Evolutionary conservation across 176 grass and related monocot genomes (phyloP), one percentile per base, ranked within the genome.

Genomic region (Areca catechu): DNA sequence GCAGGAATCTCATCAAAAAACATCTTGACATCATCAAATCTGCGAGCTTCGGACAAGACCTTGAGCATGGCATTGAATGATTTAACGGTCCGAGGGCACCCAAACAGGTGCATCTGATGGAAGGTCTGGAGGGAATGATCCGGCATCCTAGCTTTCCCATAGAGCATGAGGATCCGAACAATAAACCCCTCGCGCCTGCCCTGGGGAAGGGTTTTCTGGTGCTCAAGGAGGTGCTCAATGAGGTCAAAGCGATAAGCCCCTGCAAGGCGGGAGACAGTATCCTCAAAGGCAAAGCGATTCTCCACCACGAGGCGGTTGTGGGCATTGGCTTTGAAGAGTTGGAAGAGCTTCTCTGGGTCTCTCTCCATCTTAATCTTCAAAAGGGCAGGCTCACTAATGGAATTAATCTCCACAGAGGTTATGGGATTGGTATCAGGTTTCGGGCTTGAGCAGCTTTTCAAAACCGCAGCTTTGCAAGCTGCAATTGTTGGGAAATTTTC

Each of bases 51-150:
- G 27, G 76, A 29, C 47, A 96, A 77, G 51, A 96, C 92, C 80
- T 82, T 87, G 68, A 90, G 82, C 1, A 77, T 82, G 49, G 92
- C 92, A 53, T 96, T 96, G 71, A 96, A 83, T 1, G 92, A 96
- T 68, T 90, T 96, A 19, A 77, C 86, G 0, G 92, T 90, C 72
- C 80, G 75, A 0, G 59, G 62, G 63, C 92, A 90, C 30, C 74
- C 74, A 20, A 87, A 82, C 53, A 90, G 66, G 21, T 63, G 71
- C 92, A 88, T 88, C 57, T 96, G 71, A 61, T 60, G 54, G 58
- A 96, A 96, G 0, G 92, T 88, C 50, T 69, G 72, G 5, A 90
- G 24, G 4, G 86, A 80, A 4, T 96, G 92, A 22, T 75, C 77
- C 0, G 77, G 68, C 92, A 96, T 90, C 60, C 74, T 24, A 22